phyloP scores from a whole-genome alignment of 371 early-diverging fungal species.

The Mucor plumbeus region DNA sequence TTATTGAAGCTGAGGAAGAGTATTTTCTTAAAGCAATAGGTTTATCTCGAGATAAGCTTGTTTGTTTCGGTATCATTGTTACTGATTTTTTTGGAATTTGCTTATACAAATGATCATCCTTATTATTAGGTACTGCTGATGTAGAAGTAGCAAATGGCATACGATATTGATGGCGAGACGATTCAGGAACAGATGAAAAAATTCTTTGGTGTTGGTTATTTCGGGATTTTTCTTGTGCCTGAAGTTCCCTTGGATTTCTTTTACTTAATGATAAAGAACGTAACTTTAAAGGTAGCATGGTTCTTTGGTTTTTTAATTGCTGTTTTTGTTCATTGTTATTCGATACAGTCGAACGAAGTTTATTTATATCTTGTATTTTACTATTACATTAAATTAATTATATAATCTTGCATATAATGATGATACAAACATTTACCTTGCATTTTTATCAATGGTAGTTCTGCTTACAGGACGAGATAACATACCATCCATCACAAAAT shows the following conservation, averaged over 20 bases:
- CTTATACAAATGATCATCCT: neutral
- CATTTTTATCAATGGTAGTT: constrained; percentile 17
- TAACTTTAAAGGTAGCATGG: neutral
- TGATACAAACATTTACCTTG: constrained; percentile 8
- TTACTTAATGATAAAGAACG: neutral
- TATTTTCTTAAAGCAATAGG: no score
- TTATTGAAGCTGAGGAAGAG: neutral
- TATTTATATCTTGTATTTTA: constrained; percentile 15
- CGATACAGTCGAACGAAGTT: neutral
- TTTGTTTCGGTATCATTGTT: constrained; percentile 9
- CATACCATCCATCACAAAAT: constrained; percentile 21
- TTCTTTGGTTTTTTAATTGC: neutral
- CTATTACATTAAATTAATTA: neutral
- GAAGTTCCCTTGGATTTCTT: neutral
- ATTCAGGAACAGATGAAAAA: constrained; percentile 1
- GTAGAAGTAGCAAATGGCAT: neutral
- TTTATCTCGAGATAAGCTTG: neutral
- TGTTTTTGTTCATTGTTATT: neutral
- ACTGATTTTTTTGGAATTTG: constrained; percentile 1
- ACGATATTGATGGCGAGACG: neutral
- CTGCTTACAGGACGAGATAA: constrained; percentile 13
- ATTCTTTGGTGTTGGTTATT: neutral
- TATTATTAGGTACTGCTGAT: neutral
- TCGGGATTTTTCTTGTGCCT: constrained; percentile 4
- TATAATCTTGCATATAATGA: neutral